These are phyloP conservation scores for Leccinum disarticulatum DNA, from an alignment of 768 basidiomycete genomes.

Conservation along the genomic window DNA sequence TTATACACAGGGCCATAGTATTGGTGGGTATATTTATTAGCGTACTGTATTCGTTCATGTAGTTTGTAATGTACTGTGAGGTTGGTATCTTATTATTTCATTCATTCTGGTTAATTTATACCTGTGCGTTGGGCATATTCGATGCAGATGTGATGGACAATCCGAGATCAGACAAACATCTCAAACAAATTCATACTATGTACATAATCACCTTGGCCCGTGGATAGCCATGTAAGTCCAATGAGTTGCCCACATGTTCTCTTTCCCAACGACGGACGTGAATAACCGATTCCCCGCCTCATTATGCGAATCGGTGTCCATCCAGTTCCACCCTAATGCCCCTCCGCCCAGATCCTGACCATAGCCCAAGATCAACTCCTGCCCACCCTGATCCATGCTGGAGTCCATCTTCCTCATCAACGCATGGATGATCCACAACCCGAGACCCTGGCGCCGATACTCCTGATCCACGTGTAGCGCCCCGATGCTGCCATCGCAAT, in stretches of 20 bases:
- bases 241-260: slow-evolving; percentile 5
- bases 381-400: background rate
- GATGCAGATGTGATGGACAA: background rate
- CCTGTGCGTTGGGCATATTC: background rate
- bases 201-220: background rate
- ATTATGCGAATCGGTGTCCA: slow-evolving; percentile 9
- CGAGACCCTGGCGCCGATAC: slow-evolving; percentile 14
- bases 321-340: slow-evolving; percentile 26
- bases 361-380: background rate
- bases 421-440: slow-evolving; percentile 8
- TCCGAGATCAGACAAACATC: background rate
- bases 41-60: slow-evolving; percentile 14
- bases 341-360: slow-evolving; percentile 21
- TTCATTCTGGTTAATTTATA: background rate
- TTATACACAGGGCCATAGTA: slow-evolving; percentile 6
- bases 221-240: slow-evolving; percentile 17
- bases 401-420: slow-evolving; percentile 14
- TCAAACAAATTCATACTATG: background rate
- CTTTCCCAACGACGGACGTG: slow-evolving; percentile 8
- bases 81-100: background rate
- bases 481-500: slow-evolving; percentile 23
- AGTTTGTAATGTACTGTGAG: background rate
- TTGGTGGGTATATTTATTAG: slow-evolving; percentile 4
- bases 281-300: slow-evolving; percentile 13
- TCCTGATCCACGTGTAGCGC: slow-evolving; percentile 9